Conservation (phyloP, 306 rosid species). For the Acacia melanoxylon region DNA sequence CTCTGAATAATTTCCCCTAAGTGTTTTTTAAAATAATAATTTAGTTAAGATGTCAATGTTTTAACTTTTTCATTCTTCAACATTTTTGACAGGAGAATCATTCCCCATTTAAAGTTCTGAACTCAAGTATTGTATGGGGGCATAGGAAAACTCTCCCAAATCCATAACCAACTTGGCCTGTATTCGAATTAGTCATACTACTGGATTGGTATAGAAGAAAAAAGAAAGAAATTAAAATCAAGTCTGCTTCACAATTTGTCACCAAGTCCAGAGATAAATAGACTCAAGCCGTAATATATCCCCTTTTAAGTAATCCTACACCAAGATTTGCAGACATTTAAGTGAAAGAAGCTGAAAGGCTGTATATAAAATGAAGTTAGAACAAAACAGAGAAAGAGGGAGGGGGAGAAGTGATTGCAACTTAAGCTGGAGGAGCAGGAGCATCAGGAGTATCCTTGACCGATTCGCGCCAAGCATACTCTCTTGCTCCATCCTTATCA, state of each 20-base stretch:
- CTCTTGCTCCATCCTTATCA: constrained; percentile 90
- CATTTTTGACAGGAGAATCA: too few relatives aligned
- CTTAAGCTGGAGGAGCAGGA: constrained; percentile 49
- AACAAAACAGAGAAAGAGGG: too few relatives aligned
- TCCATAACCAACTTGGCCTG: neutral
- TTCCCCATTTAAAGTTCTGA: too few relatives aligned
- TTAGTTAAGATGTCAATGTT: too few relatives aligned
- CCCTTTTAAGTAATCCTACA: constrained; percentile 13
- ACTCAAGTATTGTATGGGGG: too few relatives aligned
- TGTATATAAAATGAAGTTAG: neutral
- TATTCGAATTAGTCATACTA: neutral
- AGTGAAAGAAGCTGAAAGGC: neutral
- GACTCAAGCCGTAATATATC: constrained; percentile 17
- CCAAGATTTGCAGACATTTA: constrained; percentile 14
- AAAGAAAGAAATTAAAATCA: neutral
- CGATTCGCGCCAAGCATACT: constrained; percentile 81
- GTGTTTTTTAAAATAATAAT: too few relatives aligned
- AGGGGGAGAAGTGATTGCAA: neutral
- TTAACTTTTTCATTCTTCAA: too few relatives aligned
- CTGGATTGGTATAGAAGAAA: neutral
- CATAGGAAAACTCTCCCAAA: too few relatives aligned
- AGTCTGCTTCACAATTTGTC: constrained; percentile 6
- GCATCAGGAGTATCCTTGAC: constrained; percentile 43
- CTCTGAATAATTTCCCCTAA: too few relatives aligned
- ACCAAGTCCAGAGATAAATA: constrained; percentile 3